Base-by-base conservation (phyloP, 2,329 filamentous ascomycete species). In the Colletotrichum brevisporum region DNA sequence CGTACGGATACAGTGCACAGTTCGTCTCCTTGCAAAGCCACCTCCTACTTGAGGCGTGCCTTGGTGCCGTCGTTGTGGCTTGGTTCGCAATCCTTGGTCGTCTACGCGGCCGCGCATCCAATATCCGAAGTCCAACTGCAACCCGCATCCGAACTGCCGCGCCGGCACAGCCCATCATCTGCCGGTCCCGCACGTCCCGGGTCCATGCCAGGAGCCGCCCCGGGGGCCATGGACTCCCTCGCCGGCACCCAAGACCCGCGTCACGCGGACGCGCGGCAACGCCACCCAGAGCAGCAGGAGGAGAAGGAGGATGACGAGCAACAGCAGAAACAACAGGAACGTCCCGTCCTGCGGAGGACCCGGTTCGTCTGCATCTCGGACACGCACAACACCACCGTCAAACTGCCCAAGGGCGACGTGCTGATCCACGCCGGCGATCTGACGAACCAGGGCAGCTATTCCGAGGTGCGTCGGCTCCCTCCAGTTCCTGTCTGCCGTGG, bases 371-470 rank as follows among this genome's bases (percentile, higher is more conserved):
- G 91, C 80, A 86, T 94, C 64, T 92, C 92, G 4, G 92, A 95
- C 79, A 94, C 92, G 2, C 92, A 94, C 79, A 93, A 93, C 76
- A 85, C 83, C 72, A 84, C 84, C 2, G 83, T 88, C 73, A 90
- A 88, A 73, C 84, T 94, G 1, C 92, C 92, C 0, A 85, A 85
- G 24, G 92, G 92, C 48, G 91, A 95, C 76, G 88, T 95, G 9
- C 83, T 95, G 41, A 90, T 94, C 57, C 92, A 94, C 75, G 92
- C 92, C 1, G 92, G 92, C 6, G 92, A 95, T 76, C 79, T 95
- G 72, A 93, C 92, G 4, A 94, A 94, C 76, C 89, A 92, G 75
- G 92, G 92, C 16, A 90, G 82, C 71, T 82, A 83, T 71, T 82
- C 81, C 6, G 88, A 90, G 80, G 85, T 85, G 43, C 58, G 66